Evolutionary conservation across 306 rosid species (phyloP).

Genomic region (Rosa lucieae): DNA sequence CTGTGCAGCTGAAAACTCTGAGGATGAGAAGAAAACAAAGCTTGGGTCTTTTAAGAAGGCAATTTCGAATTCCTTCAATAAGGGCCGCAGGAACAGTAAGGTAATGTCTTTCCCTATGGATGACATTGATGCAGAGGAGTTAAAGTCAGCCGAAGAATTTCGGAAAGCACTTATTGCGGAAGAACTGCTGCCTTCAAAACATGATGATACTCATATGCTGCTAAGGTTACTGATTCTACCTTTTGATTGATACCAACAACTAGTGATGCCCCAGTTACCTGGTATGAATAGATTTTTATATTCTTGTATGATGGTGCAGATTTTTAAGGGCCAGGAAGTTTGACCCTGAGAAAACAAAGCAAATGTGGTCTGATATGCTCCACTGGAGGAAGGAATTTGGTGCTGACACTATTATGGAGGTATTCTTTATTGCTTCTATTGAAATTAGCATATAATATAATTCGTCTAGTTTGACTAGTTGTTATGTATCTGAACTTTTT

Average conservation of each 20-base stretch:
- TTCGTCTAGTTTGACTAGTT: background rate
- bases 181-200: constrained; percentile 72
- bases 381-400: constrained; percentile 30
- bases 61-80: constrained; percentile 66
- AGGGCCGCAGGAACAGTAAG: constrained; percentile 68
- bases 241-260: background rate
- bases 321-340: constrained; percentile 25
- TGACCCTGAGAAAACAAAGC: constrained; percentile 26
- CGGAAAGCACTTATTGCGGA: constrained; percentile 75
- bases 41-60: constrained; percentile 73
- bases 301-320: constrained; percentile 21
- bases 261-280: background rate
- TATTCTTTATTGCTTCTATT: background rate
- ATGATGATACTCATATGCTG: constrained; percentile 80
- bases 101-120: constrained; percentile 66
- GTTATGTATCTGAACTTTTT: background rate
- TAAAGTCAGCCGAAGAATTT: constrained; percentile 64
- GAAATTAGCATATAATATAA: background rate
- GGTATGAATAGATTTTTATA: constrained; percentile 9
- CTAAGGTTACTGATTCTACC: constrained; percentile 49
- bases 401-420: constrained; percentile 23
- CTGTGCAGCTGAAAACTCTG: constrained; percentile 43
- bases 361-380: constrained; percentile 34
- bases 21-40: constrained; percentile 79
- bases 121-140: constrained; percentile 67